Evolutionary conservation across 1,284 basidiomycete species (phyloP).

Genomic region (Ustilago bromivora): DNA sequence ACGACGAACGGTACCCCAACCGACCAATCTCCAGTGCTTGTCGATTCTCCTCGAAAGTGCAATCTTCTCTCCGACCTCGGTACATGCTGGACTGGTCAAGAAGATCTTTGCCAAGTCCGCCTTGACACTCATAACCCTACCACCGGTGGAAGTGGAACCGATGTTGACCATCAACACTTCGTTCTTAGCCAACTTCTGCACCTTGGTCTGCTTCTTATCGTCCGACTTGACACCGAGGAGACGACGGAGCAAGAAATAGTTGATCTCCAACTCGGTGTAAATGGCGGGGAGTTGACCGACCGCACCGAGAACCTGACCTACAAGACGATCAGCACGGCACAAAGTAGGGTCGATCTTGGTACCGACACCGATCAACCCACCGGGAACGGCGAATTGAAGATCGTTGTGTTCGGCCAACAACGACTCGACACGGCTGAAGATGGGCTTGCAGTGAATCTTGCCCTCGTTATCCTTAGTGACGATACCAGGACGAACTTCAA

Average conservation of each 20-base stretch:
- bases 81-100: conserved; percentile 68
- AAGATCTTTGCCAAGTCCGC: conserved; percentile 69
- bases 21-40: conserved; percentile 88
- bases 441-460: conserved; percentile 89
- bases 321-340: conserved; percentile 94
- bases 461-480: conserved; percentile 95
- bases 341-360: conserved; percentile 96
- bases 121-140: conserved; percentile 66
- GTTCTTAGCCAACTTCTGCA: conserved; percentile 87
- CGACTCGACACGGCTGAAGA: conserved; percentile 90
- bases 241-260: conserved; percentile 75
- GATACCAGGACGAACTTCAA: conserved; percentile 96
- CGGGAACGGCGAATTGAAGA: conserved; percentile 93
- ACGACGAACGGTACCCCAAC: conserved; percentile 69
- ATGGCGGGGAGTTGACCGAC: conserved; percentile 94
- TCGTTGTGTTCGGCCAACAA: conserved; percentile 95
- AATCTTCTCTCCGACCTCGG: conserved; percentile 69
- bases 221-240: conserved; percentile 97
- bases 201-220: conserved; percentile 97
- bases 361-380: conserved; percentile 97
- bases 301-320: conserved; percentile 94
- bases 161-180: conserved; percentile 80
- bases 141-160: conserved; percentile 68
- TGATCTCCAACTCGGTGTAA: conserved; percentile 91
- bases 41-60: conserved; percentile 72